Percentiles rank a stretch among this genome's conserved stretches.
phyloP scores from a whole-genome alignment of 192 early-diverging fungal species.

The Mortierella claussenii region DNA sequence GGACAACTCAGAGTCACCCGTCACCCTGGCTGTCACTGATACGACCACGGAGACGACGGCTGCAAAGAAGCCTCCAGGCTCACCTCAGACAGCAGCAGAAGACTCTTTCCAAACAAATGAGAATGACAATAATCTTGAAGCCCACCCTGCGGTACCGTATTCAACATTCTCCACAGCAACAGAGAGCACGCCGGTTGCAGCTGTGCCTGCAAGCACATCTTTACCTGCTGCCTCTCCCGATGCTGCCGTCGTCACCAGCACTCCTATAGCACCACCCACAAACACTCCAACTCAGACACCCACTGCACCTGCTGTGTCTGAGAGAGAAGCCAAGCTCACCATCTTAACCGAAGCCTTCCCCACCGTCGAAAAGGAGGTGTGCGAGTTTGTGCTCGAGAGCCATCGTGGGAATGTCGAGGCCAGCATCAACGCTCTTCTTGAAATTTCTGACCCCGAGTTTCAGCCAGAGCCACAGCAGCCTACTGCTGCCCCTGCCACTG shows the following conservation, averaged over 20 bases:
- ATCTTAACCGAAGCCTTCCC: slow-evolving; percentile 66
- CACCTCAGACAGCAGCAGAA: slow-evolving; percentile 17
- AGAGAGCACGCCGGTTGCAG: neutral
- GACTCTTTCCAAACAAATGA: slow-evolving; percentile 3
- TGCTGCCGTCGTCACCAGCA: neutral
- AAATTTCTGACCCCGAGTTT: slow-evolving; percentile 67
- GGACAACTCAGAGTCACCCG: slow-evolving; percentile 2
- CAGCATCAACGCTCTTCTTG: slow-evolving; percentile 61
- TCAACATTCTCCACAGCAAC: neutral
- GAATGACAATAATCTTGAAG: slow-evolving; percentile 23
- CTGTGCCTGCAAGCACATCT: neutral
- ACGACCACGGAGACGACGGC: neutral
- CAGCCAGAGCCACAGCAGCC: slow-evolving; percentile 30
- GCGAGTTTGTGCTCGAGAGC: slow-evolving; percentile 62
- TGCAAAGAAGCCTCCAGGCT: slow-evolving; percentile 13
- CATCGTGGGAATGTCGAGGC: slow-evolving; percentile 58
- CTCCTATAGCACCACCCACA: neutral
- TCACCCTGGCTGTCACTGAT: neutral
- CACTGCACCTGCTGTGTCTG: slow-evolving; percentile 11
- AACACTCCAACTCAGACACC: too few relatives aligned
- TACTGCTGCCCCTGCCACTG: slow-evolving; percentile 8
- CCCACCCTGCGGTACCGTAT: slow-evolving; percentile 15
- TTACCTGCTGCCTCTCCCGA: neutral
- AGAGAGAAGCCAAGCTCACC: slow-evolving; percentile 40
- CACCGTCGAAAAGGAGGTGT: slow-evolving; percentile 58